phyloP scores from a whole-genome alignment of 257 asterid species.

The Jacaranda mimosifolia region DNA sequence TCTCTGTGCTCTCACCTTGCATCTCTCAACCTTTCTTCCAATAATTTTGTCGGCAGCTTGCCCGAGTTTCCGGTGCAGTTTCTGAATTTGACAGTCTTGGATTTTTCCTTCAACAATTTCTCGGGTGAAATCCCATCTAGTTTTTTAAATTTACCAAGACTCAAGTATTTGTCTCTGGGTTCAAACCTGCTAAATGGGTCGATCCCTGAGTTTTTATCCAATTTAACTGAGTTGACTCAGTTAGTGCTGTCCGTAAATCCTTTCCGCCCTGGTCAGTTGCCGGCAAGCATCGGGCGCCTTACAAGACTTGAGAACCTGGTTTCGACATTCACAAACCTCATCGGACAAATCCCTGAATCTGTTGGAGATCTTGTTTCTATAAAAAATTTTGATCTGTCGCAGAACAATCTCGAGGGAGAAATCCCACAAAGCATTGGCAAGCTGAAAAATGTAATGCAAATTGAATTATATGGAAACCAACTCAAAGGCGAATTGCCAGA shows the following conservation, averaged over 20 bases:
- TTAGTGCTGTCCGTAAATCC: slow-evolving; percentile 56
- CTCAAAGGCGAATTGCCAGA: slow-evolving; percentile 83
- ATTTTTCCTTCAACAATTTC: slow-evolving; percentile 66
- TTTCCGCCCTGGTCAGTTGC: slow-evolving; percentile 60
- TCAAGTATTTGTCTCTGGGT: slow-evolving; percentile 54
- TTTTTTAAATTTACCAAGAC: slow-evolving; percentile 55
- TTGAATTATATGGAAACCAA: slow-evolving; percentile 63
- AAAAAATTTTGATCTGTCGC: slow-evolving; percentile 59
- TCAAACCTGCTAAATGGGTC: slow-evolving; percentile 73
- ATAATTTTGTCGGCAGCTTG: slow-evolving; percentile 60
- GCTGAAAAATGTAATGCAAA: slow-evolving; percentile 48
- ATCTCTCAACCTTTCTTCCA: slow-evolving; percentile 55
- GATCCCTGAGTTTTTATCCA: slow-evolving; percentile 66
- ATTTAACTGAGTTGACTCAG: slow-evolving; percentile 67
- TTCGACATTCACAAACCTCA: slow-evolving; percentile 46
- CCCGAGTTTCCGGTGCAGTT: slow-evolving; percentile 61
- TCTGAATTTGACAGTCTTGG: slow-evolving; percentile 56
- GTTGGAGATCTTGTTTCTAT: slow-evolving; percentile 60
- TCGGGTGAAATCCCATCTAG: slow-evolving; percentile 72
- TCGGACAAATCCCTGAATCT: slow-evolving; percentile 71
- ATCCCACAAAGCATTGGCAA: slow-evolving; percentile 70
- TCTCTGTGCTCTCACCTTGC: slow-evolving; percentile 65
- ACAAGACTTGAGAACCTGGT: slow-evolving; percentile 56
- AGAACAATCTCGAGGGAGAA: slow-evolving; percentile 61
- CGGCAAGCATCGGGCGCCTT: slow-evolving; percentile 64